Evolutionary conservation across 2,329 filamentous ascomycete species (phyloP).

Genomic region (Cladosporium sp.): DNA sequence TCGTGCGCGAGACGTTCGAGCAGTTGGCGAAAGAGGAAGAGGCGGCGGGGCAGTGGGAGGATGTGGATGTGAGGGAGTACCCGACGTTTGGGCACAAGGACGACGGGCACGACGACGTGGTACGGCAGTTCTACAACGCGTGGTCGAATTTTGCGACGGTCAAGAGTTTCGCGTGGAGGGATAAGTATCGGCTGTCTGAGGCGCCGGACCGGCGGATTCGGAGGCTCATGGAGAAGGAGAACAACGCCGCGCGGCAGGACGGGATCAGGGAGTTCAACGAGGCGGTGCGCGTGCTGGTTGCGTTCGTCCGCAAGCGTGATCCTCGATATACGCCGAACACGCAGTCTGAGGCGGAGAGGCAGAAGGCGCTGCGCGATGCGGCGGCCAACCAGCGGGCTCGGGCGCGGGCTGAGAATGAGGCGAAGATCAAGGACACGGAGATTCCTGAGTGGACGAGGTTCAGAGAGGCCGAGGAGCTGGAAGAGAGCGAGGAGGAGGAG

Average conservation of each 20-base stretch:
- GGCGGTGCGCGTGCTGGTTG: constrained; percentile 75
- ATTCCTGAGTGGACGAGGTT: constrained; percentile 71
- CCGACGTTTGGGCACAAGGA: constrained; percentile 75
- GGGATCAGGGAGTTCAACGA: constrained; percentile 87
- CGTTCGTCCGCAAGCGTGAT: constrained; percentile 86
- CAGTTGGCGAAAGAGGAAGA: constrained; percentile 75
- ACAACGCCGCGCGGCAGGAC: constrained; percentile 75
- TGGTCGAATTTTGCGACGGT: constrained; percentile 79
- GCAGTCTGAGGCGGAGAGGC: constrained; percentile 73
- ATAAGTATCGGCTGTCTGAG: constrained; percentile 74
- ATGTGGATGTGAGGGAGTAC: constrained; percentile 57
- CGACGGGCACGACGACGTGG: constrained; percentile 68
- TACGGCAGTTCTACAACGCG: constrained; percentile 70
- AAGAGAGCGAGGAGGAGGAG: constrained; percentile 47
- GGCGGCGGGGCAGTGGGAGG: constrained; percentile 64
- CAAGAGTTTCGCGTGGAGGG: constrained; percentile 86
- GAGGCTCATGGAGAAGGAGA: constrained; percentile 91
- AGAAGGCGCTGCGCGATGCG: constrained; percentile 68
- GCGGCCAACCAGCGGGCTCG: constrained; percentile 78
- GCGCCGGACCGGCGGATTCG: constrained; percentile 79
- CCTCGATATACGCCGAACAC: constrained; percentile 73
- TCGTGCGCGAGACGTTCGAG: constrained; percentile 69
- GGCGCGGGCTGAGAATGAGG: constrained; percentile 72
- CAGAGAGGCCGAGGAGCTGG: constrained; percentile 47
- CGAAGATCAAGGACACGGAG: constrained; percentile 58